Evolutionary conservation across 352 stramenopile genomes (phyloP).

Genomic region (Pythium phragmiticola): DNA sequence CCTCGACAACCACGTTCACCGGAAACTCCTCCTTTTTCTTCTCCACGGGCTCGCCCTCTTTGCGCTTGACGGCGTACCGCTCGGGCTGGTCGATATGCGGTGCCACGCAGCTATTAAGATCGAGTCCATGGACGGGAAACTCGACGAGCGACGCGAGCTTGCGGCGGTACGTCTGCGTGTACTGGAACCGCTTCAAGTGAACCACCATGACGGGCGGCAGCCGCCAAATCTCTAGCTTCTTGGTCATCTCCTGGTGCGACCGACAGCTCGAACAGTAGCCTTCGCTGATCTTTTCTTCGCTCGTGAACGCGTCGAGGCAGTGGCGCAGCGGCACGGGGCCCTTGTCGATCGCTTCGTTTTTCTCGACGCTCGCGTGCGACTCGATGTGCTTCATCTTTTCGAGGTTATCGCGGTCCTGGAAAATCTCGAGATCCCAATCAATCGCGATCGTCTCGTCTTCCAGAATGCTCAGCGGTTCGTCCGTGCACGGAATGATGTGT

Average conservation of each 20-base stretch:
- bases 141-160: constrained; percentile 92
- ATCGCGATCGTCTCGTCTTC: constrained; percentile 88
- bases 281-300: constrained; percentile 86
- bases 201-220: constrained; percentile 97
- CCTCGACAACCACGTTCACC: constrained; percentile 4
- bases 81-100: constrained; percentile 77
- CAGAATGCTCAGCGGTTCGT: constrained; percentile 70
- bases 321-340: constrained; percentile 79
- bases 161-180: constrained; percentile 90
- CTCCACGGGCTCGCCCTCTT: constrained; percentile 21
- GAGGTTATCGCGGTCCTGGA: constrained; percentile 78
- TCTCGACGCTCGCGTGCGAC: constrained; percentile 72
- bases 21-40: constrained; percentile 19
- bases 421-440: constrained; percentile 83
- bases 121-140: constrained; percentile 95
- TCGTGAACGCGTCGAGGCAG: constrained; percentile 84
- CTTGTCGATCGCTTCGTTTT: constrained; percentile 87
- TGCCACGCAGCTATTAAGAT: constrained; percentile 90
- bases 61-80: constrained; percentile 71
- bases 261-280: constrained; percentile 98
- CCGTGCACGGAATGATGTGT: constrained; percentile 75
- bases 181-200: constrained; percentile 99
- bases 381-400: constrained; percentile 89
- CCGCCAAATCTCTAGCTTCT: constrained; percentile 98
- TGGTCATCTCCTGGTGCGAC: constrained; percentile 95